Percentiles rank a stretch among this genome's conserved stretches.
Evolutionary conservation across 2,329 filamentous ascomycete species (phyloP).

Genomic region (Xylariaceae sp.): DNA sequence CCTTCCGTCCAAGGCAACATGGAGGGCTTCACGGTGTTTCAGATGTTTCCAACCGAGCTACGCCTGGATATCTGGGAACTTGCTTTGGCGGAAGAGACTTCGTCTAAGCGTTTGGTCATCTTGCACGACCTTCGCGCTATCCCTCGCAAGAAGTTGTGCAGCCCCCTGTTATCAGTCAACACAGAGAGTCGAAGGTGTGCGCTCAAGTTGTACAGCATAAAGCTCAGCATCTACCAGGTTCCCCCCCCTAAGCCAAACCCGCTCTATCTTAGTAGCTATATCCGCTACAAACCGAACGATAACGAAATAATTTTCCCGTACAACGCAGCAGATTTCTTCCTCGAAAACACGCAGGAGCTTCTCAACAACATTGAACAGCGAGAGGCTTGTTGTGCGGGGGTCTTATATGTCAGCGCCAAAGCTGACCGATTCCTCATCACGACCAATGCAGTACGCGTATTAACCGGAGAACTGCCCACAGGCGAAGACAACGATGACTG

Average conservation of each 20-base stretch:
- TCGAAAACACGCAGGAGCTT: neutral
- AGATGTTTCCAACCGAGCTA: neutral
- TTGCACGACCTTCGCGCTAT: neutral
- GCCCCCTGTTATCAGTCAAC: neutral
- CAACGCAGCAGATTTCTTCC: neutral
- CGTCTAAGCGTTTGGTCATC: neutral
- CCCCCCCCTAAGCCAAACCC: neutral
- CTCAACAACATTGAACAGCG: neutral
- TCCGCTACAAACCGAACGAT: neutral
- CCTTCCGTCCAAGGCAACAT: too few relatives aligned
- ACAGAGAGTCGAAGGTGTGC: neutral
- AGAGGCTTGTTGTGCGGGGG: neutral
- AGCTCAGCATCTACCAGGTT: neutral
- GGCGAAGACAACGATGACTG: neutral
- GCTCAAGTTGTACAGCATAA: neutral
- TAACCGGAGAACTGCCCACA: too few relatives aligned
- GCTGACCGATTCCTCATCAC: neutral
- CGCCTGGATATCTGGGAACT: neutral
- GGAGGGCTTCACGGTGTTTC: neutral
- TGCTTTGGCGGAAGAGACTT: neutral
- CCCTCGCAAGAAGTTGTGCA: neutral
- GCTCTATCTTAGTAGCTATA: neutral
- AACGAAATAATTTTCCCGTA: neutral
- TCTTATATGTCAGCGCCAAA: neutral
- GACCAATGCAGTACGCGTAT: neutral